These are phyloP conservation scores for Agrocybe pediades DNA, from an alignment of 768 basidiomycete genomes.

Conservation along the genomic window DNA sequence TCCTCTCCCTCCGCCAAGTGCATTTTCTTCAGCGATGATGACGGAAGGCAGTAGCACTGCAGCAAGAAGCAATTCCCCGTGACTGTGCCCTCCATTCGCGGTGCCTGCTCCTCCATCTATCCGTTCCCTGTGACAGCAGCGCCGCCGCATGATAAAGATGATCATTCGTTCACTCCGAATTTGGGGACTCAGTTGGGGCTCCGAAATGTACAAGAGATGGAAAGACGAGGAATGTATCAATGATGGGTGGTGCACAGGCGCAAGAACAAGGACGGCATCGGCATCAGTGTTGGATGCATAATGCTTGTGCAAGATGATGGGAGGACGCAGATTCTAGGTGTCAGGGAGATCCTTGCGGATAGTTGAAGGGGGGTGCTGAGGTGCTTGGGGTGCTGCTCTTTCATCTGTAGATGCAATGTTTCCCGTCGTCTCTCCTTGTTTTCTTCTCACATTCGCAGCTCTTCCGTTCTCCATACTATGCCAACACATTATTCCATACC, in stretches of 20 bases:
- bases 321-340: constrained; percentile 85
- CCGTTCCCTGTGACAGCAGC: constrained; percentile 71
- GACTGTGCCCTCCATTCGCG: constrained; percentile 43
- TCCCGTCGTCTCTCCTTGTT: too few species aligned
- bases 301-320: constrained; percentile 75
- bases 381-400: too few species aligned
- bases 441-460: too few species aligned
- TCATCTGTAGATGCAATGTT: not conserved
- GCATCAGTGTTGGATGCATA: constrained; percentile 59
- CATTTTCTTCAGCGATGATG: constrained; percentile 10
- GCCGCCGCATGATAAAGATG: constrained; percentile 31
- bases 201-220: constrained; percentile 9
- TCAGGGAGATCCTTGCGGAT: constrained; percentile 65
- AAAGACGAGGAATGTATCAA: constrained; percentile 20
- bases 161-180: not conserved
- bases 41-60: constrained; percentile 23
- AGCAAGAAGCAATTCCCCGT: constrained; percentile 44
- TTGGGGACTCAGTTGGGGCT: constrained; percentile 6
- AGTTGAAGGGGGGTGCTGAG: constrained; percentile 6
- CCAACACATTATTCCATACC: too few species aligned
- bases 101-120: constrained; percentile 35
- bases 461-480: too few species aligned
- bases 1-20: constrained; percentile 7
- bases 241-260: constrained; percentile 9
- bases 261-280: constrained; percentile 15